A percentile compares a stretch with the other conserved stretches of the same genome.
phyloP scores from a whole-genome alignment of 768 basidiomycete genomes.

The Astraeus odoratus region DNA sequence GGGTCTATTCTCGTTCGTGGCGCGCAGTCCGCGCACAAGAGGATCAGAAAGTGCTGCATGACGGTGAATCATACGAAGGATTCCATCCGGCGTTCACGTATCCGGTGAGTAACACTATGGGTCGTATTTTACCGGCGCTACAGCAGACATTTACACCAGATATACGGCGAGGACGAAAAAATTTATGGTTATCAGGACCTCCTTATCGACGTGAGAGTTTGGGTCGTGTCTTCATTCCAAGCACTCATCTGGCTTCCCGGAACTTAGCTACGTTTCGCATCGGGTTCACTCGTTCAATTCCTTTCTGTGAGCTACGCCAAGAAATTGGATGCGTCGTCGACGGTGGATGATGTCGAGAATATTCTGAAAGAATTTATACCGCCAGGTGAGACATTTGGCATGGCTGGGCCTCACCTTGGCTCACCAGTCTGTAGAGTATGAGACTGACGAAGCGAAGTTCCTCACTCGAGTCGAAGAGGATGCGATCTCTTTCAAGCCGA shows the following conservation, averaged over 20 bases:
- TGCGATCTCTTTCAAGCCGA: constrained; percentile 68
- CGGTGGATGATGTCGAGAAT: constrained; percentile 84
- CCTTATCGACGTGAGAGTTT: constrained; percentile 62
- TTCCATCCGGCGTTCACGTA: constrained; percentile 94
- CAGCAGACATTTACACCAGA: constrained; percentile 36
- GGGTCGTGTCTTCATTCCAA: not conserved
- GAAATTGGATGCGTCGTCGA: constrained; percentile 56
- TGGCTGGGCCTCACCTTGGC: not conserved
- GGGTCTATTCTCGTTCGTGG: not conserved
- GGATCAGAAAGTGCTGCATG: constrained; percentile 51
- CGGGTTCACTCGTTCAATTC: constrained; percentile 77
- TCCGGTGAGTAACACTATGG: constrained; percentile 50
- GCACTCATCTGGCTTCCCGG: constrained; percentile 3
- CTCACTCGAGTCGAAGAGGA: constrained; percentile 67
- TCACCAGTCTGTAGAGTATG: constrained; percentile 46
- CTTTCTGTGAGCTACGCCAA: constrained; percentile 62
- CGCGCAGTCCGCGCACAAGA: constrained; percentile 58
- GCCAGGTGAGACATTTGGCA: constrained; percentile 36
- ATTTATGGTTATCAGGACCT: constrained; percentile 91
- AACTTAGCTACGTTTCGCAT: constrained; percentile 80
- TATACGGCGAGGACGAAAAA: constrained; percentile 94
- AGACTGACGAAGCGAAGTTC: constrained; percentile 62
- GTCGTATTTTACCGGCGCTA: constrained; percentile 1
- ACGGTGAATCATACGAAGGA: constrained; percentile 51
- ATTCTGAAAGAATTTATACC: constrained; percentile 74